Evolutionary conservation across 352 stramenopile genomes (phyloP).

Genomic region (Phytophthora sp.): DNA sequence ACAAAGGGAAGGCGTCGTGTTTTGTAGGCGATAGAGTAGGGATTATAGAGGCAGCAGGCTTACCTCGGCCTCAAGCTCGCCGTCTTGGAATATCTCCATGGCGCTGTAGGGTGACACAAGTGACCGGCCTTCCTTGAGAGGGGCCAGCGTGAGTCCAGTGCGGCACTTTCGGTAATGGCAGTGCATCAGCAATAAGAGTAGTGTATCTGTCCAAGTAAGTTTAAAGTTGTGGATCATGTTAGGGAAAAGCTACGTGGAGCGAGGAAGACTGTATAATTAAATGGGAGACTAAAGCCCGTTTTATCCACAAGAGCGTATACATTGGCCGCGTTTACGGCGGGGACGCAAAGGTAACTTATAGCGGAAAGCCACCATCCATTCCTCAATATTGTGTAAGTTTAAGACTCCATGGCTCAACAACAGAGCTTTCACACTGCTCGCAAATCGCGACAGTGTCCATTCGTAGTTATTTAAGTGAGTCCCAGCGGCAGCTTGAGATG

Average conservation of each 20-base stretch:
- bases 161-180: slow-evolving; percentile 8
- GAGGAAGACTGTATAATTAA: background rate
- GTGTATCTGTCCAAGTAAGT: background rate
- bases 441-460: too few relatives aligned
- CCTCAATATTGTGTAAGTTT: too few relatives aligned
- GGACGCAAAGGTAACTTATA: too few relatives aligned
- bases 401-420: too few relatives aligned
- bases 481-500: too few relatives aligned
- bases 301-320: slow-evolving; percentile 7
- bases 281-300: background rate
- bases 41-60: slow-evolving; percentile 5
- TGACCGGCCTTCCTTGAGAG: slow-evolving; percentile 1
- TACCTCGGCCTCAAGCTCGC: slow-evolving; percentile 80
- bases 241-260: too few relatives aligned
- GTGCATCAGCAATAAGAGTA: background rate
- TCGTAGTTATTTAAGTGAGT: too few relatives aligned
- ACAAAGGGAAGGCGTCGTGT: background rate
- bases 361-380: too few relatives aligned
- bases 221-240: background rate
- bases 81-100: slow-evolving; percentile 87
- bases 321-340: too few relatives aligned
- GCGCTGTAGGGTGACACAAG: background rate
- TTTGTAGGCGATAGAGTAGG: too few relatives aligned
- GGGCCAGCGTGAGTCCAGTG: slow-evolving; percentile 1
- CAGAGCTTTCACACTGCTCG: too few relatives aligned